These are phyloP conservation scores for Scheffersomyces stipitis DNA, from an alignment of 805 yeast species.

Conservation along the genomic window DNA sequence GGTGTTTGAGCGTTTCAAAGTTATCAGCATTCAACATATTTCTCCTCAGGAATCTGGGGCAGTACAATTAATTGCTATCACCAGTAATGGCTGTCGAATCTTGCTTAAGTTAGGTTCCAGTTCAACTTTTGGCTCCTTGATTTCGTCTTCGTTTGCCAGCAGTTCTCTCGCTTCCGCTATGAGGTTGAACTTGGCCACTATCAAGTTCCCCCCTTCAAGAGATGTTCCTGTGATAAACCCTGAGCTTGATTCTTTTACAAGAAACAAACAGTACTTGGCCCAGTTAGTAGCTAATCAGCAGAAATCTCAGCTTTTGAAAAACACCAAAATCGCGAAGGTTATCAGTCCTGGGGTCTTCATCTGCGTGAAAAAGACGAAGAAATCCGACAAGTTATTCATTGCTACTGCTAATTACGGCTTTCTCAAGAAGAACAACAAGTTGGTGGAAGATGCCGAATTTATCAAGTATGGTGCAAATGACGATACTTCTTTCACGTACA, in stretches of 20 bases:
- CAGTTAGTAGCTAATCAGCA: conserved; percentile 42
- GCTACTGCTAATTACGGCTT: conserved; percentile 85
- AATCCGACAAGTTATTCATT: conserved; percentile 57
- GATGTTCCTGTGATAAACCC: conserved; percentile 41
- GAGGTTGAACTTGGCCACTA: conserved; percentile 41
- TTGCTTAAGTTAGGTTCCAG: conserved; percentile 52
- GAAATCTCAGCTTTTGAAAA: conserved; percentile 56
- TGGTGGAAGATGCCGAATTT: conserved; percentile 80
- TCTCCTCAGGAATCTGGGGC: conserved; percentile 64
- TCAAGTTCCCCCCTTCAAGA: conserved; percentile 66
- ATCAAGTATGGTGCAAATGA: conserved; percentile 31
- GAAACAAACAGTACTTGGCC: conserved; percentile 40
- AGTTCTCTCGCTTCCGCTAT: conserved; percentile 21
- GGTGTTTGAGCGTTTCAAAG: conserved; percentile 47
- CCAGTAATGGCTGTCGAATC: conserved; percentile 81
- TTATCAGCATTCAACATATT: conserved; percentile 64
- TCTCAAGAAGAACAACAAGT: conserved; percentile 66
- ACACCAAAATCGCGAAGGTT: conserved; percentile 58
- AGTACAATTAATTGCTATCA: conserved; percentile 73
- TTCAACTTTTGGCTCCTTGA: conserved; percentile 10
- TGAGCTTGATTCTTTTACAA: conserved; percentile 42
- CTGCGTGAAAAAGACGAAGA: conserved; percentile 53
- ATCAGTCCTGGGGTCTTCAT: conserved; percentile 87
- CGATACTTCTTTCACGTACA: conserved; percentile 30
- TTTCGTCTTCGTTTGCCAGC: conserved; percentile 22